Percentiles rank a stretch among this genome's conserved stretches.
Conservation (phyloP, 2,329 filamentous ascomycete species). For the Botryotinia narcissicola region DNA sequence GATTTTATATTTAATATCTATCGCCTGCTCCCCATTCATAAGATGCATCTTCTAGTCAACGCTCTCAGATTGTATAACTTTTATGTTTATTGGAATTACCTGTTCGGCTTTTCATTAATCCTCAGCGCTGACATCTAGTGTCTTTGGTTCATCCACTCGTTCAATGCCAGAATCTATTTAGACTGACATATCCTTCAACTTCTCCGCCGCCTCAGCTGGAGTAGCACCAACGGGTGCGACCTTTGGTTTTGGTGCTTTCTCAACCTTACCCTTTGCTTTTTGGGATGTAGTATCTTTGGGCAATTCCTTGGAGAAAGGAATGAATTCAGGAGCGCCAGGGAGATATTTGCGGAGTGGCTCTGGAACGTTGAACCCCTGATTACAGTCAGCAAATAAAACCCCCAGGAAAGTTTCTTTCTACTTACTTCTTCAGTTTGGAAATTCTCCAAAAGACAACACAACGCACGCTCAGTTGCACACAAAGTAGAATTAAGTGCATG, state of each 20-base stretch:
- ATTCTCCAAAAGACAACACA: constrained; percentile 96
- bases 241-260: constrained; percentile 36
- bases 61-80: not conserved
- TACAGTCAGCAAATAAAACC: constrained; percentile 27
- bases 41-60: not conserved
- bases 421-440: constrained; percentile 84
- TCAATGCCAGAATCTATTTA: constrained; percentile 9
- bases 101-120: not conserved
- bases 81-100: not conserved
- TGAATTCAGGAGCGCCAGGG: constrained; percentile 82
- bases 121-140: constrained; percentile 1
- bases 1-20: constrained; percentile 10
- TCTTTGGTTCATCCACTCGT: not conserved
- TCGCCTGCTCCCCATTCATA: not conserved
- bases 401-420: constrained; percentile 21
- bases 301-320: constrained; percentile 83
- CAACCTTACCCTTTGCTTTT: constrained; percentile 46
- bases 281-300: constrained; percentile 69
- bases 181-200: constrained; percentile 39
- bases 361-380: constrained; percentile 72
- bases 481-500: constrained; percentile 90
- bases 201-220: constrained; percentile 39
- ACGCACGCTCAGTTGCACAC: constrained; percentile 84
- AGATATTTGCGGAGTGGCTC: constrained; percentile 86
- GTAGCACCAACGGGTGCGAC: constrained; percentile 28